Base-by-base conservation (phyloP, 2,329 filamentous ascomycete species). In the Aspergillus ochraceoroseus region DNA sequence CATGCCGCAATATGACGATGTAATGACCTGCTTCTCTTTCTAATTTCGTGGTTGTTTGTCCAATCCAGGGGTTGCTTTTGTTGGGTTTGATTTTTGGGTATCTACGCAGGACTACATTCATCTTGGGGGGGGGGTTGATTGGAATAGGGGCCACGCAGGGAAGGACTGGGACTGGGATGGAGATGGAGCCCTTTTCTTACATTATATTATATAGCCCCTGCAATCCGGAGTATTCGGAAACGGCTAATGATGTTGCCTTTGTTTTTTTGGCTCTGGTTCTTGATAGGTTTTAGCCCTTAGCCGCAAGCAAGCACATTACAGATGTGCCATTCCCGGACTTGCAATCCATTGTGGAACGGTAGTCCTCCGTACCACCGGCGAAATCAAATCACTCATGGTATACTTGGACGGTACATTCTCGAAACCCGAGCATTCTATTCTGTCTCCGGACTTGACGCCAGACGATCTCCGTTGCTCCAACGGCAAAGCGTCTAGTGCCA, bases 11-110 rank as follows among this genome's bases (percentile, higher is more conserved):
- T 34, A 48, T 60, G 53, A 62, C 53, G 59, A 62, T 53, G 53
- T 61, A 52, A 62, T 55, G 59, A 62, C 49, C 42, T 52, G 18
- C 38, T 34, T 37, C 31, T 53, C 53, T 51, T 47, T 56, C 17
- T 38, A 25, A 22, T 32, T 17, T 32, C 31, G 7, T 40, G 22
- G 25, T 18, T 38, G 17, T 34, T 26, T 7, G 19, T n/a, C 3
- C 15, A 32, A 22, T 31, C 15, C 28, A 39, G 28, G 30, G 17
- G 8, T 22, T 25, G 14, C 14, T 22, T 30, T 35, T 32, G 27
- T 36, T 44, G 36, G 31, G 22, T 27, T 19, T 31, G 11, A 34
- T n/a, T 37, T n/a, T 20, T 30, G 31, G 38, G 17, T 26, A 30
- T 30, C 12, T 41, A 14, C 34, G 18, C 38, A 40, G 38, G 32